phyloP scores from a whole-genome alignment of 805 yeast genomes.

The Candida ponderosae region DNA sequence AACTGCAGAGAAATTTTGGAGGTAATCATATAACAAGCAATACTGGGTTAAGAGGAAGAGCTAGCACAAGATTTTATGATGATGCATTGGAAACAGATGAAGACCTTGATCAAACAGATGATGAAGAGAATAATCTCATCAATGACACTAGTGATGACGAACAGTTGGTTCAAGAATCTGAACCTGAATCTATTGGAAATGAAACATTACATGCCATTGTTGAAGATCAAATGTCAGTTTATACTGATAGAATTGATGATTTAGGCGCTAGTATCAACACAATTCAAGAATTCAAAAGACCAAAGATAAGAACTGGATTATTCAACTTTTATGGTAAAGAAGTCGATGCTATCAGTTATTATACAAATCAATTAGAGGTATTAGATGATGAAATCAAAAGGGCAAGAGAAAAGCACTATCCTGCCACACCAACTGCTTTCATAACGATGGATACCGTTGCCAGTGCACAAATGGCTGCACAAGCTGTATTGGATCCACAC shows the following conservation, averaged over 20 bases:
- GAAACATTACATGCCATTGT: background rate
- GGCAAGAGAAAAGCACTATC: slow-evolving; percentile 62
- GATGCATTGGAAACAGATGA: slow-evolving; percentile 3
- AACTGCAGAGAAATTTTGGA: slow-evolving; percentile 12
- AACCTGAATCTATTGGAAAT: background rate
- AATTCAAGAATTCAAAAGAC: slow-evolving; percentile 37
- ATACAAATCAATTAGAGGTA: slow-evolving; percentile 56
- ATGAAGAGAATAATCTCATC: background rate
- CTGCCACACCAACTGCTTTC: slow-evolving; percentile 87
- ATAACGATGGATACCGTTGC: slow-evolving; percentile 94
- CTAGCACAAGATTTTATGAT: slow-evolving; percentile 5
- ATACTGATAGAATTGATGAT: background rate
- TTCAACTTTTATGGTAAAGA: slow-evolving; percentile 57
- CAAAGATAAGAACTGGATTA: slow-evolving; percentile 51
- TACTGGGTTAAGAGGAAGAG: slow-evolving; percentile 1
- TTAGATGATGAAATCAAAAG: slow-evolving; percentile 62
- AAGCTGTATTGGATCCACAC: slow-evolving; percentile 86
- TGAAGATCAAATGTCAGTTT: background rate
- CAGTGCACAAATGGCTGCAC: slow-evolving; percentile 94
- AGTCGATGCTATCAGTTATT: slow-evolving; percentile 78
- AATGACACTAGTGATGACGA: slow-evolving; percentile 2
- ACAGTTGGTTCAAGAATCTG: slow-evolving; percentile 7
- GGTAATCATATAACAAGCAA: background rate
- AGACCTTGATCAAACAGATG: slow-evolving; percentile 2
- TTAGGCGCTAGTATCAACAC: background rate